Evolutionary conservation across 2,329 filamentous ascomycete species (phyloP).

Genomic region (Paecilomyces formosus): DNA sequence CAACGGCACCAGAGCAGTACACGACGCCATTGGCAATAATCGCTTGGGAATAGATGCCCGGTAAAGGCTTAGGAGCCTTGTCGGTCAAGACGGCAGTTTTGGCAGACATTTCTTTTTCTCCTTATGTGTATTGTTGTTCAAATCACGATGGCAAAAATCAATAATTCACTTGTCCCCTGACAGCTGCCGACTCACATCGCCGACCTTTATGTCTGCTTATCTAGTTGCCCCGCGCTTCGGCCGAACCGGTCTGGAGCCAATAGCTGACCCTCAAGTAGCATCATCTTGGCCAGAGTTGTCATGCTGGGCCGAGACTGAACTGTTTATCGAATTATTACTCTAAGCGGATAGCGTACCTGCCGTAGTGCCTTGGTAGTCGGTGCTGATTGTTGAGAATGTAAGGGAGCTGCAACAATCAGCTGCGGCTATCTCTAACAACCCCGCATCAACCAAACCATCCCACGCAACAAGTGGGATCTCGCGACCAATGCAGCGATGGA

Average conservation of each 20-base stretch:
- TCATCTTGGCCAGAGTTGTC: neutral
- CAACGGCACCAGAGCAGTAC: constrained; percentile 62
- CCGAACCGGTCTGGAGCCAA: neutral
- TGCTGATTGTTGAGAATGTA: neutral
- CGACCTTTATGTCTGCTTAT: neutral
- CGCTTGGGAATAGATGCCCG: constrained; percentile 52
- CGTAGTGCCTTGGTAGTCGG: neutral
- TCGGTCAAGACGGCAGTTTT: constrained; percentile 38
- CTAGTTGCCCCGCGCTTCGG: neutral
- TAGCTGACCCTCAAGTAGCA: neutral
- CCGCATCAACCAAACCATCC: neutral
- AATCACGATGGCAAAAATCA: neutral
- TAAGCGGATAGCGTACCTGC: neutral
- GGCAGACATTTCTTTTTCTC: constrained; percentile 20
- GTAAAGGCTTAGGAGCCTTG: constrained; percentile 46
- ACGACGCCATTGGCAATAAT: constrained; percentile 58
- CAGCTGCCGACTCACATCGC: neutral
- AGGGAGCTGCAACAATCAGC: neutral
- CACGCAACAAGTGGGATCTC: neutral
- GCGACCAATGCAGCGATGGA: neutral
- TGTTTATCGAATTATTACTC: neutral
- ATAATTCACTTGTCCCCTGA: neutral
- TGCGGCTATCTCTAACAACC: neutral
- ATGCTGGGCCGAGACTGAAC: neutral
- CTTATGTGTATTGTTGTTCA: neutral